These are phyloP conservation scores for Thozetella sp. DNA, from an alignment of 495 filamentous ascomycete species.

Conservation along the genomic window DNA sequence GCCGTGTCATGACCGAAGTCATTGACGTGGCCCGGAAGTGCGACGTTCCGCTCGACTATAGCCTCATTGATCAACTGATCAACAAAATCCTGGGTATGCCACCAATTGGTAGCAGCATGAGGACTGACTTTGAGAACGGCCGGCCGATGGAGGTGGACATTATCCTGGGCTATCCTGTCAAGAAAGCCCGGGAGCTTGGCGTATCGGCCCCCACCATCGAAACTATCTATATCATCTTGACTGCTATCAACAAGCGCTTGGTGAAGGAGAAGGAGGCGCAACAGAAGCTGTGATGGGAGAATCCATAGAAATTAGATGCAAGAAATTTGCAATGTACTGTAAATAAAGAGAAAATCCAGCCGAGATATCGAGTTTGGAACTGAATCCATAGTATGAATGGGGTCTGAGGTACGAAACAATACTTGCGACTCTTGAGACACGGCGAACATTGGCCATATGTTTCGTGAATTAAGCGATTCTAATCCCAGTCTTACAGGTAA, in stretches of 20 bases:
- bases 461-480: too few relatives aligned
- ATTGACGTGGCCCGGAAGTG: conserved; percentile 45
- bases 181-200: conserved; percentile 48
- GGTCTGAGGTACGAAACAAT: too few relatives aligned
- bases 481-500: too few relatives aligned
- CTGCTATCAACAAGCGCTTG: conserved; percentile 34
- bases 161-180: conserved; percentile 54
- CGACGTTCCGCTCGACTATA: conserved; percentile 39
- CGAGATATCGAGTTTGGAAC: too few relatives aligned
- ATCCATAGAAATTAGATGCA: not conserved
- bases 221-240: conserved; percentile 43
- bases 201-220: conserved; percentile 48
- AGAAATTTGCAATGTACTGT: too few relatives aligned
- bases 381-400: too few relatives aligned
- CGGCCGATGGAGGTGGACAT: conserved; percentile 58
- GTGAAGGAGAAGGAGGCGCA: not conserved
- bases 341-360: too few relatives aligned
- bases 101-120: conserved; percentile 55
- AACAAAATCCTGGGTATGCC: conserved; percentile 41
- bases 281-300: not conserved
- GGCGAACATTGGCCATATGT: too few relatives aligned
- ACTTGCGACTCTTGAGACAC: too few relatives aligned
- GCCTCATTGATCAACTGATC: conserved; percentile 41
- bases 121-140: conserved; percentile 48
- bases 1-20: conserved; percentile 48